Evolutionary conservation across 179 eudicot species (phyloP).

Genomic region (Heliamphora ciliata): DNA sequence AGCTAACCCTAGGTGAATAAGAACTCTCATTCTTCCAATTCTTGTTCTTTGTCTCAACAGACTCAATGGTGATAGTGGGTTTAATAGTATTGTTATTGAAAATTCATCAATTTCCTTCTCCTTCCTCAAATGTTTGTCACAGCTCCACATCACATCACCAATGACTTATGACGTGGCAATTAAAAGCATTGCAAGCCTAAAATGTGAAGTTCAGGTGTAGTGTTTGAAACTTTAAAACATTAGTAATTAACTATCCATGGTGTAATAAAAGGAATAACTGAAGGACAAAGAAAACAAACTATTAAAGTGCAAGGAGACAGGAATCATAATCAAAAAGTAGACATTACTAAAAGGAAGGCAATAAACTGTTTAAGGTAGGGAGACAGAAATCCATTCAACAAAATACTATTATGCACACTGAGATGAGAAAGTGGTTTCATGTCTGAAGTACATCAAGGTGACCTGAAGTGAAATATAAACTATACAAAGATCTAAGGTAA

Average conservation of each 20-base stretch:
- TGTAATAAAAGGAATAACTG: not conserved
- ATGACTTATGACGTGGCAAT: not conserved
- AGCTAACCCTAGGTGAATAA: no score
- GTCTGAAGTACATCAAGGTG: constrained; percentile 3
- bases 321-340: not conserved
- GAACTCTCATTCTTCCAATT: no score
- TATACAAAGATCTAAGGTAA: not conserved
- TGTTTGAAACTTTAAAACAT: not conserved
- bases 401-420: not conserved
- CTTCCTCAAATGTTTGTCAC: not conserved
- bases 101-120: not conserved
- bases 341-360: not conserved
- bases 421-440: not conserved
- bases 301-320: not conserved
- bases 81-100: not conserved
- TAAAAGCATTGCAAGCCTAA: not conserved
- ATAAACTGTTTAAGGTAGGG: not conserved
- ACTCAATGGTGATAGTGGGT: not conserved
- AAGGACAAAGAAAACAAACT: not conserved
- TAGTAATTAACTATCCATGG: not conserved
- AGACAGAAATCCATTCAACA: not conserved
- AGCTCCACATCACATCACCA: not conserved
- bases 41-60: no score
- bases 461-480: not conserved
- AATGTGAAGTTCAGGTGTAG: not conserved